A percentile compares a stretch with the other conserved stretches of the same genome.
Evolutionary conservation across 768 basidiomycete genomes (phyloP).

Genomic region (Phylloporus sp.): DNA sequence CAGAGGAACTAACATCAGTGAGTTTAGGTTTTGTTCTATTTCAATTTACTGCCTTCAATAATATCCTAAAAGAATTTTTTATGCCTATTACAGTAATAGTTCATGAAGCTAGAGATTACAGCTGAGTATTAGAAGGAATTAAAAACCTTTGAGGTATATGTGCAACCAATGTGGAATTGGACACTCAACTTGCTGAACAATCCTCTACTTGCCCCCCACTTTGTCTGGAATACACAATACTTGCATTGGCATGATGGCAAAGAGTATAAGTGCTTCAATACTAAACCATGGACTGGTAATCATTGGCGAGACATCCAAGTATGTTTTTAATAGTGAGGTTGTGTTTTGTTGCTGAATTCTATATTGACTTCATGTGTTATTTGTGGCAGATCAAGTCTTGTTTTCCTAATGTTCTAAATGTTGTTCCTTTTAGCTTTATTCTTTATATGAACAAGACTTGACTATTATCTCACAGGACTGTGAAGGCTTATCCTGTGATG

Average conservation of each 20-base stretch:
- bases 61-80: too few relatives aligned
- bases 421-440: not conserved
- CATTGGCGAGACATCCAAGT: constrained; percentile 11
- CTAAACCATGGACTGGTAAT: constrained; percentile 11
- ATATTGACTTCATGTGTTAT: too few relatives aligned
- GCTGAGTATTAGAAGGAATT: constrained; percentile 1
- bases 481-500: not conserved
- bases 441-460: not conserved
- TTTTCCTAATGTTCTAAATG: not conserved
- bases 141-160: not conserved
- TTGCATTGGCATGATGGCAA: not conserved
- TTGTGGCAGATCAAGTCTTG: not conserved
- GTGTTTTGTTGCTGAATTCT: not conserved
- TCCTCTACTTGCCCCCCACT: constrained; percentile 5
- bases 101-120: not conserved
- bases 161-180: constrained; percentile 5
- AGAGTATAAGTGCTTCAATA: not conserved
- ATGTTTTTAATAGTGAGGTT: not conserved
- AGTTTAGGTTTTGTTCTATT: not conserved
- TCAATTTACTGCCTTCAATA: too few relatives aligned
- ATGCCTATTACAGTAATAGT: not conserved
- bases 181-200: constrained; percentile 3
- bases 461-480: not conserved
- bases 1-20: not conserved
- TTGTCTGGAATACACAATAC: constrained; percentile 17